phyloP scores from a whole-genome alignment of 2,329 filamentous ascomycete species.

The Bisporella sp. region DNA sequence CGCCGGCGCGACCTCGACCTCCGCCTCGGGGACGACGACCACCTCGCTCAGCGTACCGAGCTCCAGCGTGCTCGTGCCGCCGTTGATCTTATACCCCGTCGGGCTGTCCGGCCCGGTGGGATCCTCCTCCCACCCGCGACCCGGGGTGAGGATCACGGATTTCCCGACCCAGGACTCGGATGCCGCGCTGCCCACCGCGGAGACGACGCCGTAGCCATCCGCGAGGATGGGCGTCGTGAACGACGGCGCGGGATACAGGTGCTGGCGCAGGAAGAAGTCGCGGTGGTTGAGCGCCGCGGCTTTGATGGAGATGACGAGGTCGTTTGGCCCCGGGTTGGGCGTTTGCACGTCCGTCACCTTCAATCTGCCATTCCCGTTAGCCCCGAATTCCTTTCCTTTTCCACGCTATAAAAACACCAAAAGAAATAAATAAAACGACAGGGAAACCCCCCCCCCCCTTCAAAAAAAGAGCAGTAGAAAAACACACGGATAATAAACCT shows the following conservation, averaged over 20 bases:
- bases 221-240: slow-evolving; percentile 74
- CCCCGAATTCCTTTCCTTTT: neutral
- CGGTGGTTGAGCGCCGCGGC: slow-evolving; percentile 89
- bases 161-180: slow-evolving; percentile 49
- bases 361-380: slow-evolving; percentile 28
- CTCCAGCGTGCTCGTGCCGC: slow-evolving; percentile 57
- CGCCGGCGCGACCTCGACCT: slow-evolving; percentile 68
- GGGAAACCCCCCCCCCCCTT: no score
- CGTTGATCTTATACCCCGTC: slow-evolving; percentile 55
- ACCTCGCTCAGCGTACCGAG: slow-evolving; percentile 71
- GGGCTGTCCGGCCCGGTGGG: slow-evolving; percentile 68
- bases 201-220: slow-evolving; percentile 74
- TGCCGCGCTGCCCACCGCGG: slow-evolving; percentile 49
- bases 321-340: slow-evolving; percentile 54
- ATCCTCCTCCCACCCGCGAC: slow-evolving; percentile 66
- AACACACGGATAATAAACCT: slow-evolving; percentile 89
- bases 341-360: slow-evolving; percentile 53
- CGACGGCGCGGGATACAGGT: slow-evolving; percentile 79
- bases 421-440: no score
- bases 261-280: slow-evolving; percentile 88
- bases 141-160: slow-evolving; percentile 72
- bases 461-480: slow-evolving; percentile 29
- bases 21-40: slow-evolving; percentile 58
- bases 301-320: slow-evolving; percentile 69
- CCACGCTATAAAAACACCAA: no score